Evolutionary conservation across 2,329 filamentous ascomycete species (phyloP), one percentile per base, ranked within the genome.

Genomic region (Fusarium hostae): DNA sequence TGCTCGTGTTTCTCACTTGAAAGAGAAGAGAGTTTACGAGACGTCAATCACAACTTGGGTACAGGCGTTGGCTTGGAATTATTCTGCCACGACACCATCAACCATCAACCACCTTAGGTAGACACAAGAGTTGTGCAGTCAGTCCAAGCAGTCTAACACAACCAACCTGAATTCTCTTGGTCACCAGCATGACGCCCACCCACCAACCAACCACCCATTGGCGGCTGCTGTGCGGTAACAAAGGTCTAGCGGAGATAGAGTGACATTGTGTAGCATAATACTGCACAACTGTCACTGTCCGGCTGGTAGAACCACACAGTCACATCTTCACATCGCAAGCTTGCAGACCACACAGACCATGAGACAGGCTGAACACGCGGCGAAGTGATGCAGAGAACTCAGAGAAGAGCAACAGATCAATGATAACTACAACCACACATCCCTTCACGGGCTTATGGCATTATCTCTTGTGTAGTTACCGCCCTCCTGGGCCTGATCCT

Each of bases 231-330:
- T 50, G 52, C 56, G 61, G 51, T 54, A 62, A 61, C 32, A 56
- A 54, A 34, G 44, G 28, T 48, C 62, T 37, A 51, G 32, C 40
- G 63, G 59, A 72, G 60, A 65, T 51, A 66, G 44, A 74, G 73
- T 75, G 71, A 74, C 73, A 75, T 68, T 59, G 56, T 63, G 50
- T 44, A 68, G 71, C 63, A 71, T 57, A 71, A 71, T 57, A 71
- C 73, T 70, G 73, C 73, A 75, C 71, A 52, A 52, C 62, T 65
- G 61, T 57, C 56, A 45, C 63, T 66, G 54, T 47, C 66, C 70
- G 56, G 52, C 65, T 70, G 52, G 61, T 58, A 60, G 48, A 32
- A 72, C 57, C 48, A 56, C 55, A 39, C 50, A 64, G 69, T 75
- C 71, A 76, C 70, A 76, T 73, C 52, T 67, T 71, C 60, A 47